These are phyloP conservation scores for Xanthoconium stramineum DNA, from an alignment of 768 basidiomycete species.

Conservation along the genomic window DNA sequence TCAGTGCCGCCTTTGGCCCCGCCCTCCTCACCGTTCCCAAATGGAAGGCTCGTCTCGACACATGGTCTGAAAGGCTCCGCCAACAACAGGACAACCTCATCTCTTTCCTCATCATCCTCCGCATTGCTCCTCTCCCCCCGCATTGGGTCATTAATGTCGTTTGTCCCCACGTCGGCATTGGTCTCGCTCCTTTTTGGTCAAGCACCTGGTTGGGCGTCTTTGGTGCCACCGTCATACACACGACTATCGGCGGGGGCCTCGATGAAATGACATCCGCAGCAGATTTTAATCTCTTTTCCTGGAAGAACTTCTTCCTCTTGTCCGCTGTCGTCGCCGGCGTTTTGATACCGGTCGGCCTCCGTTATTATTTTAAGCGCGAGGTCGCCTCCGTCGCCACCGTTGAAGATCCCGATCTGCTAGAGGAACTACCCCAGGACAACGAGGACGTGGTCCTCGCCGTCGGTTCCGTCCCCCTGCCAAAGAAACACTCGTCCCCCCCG, in stretches of 20 bases:
- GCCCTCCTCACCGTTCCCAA: slow-evolving; percentile 84
- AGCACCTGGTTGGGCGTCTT: slow-evolving; percentile 89
- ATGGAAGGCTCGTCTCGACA: slow-evolving; percentile 80
- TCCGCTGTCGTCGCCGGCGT: slow-evolving; percentile 86
- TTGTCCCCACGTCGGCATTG: slow-evolving; percentile 89
- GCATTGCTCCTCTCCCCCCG: slow-evolving; percentile 91
- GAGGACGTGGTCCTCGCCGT: slow-evolving; percentile 53
- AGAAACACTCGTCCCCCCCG: slow-evolving; percentile 38
- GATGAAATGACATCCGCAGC: slow-evolving; percentile 94
- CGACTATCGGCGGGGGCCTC: slow-evolving; percentile 88
- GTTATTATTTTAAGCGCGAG: slow-evolving; percentile 76
- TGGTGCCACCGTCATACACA: slow-evolving; percentile 91
- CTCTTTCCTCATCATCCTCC: slow-evolving; percentile 90
- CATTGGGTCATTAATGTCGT: slow-evolving; percentile 96
- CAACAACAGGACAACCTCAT: slow-evolving; percentile 81
- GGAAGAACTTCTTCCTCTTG: slow-evolving; percentile 84
- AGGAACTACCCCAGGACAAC: slow-evolving; percentile 32
- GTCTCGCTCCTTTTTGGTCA: slow-evolving; percentile 81
- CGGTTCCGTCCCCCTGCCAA: slow-evolving; percentile 47
- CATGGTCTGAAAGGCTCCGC: slow-evolving; percentile 75
- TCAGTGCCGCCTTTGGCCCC: slow-evolving; percentile 89
- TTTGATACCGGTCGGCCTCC: slow-evolving; percentile 87
- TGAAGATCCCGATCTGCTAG: slow-evolving; percentile 34
- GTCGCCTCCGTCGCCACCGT: slow-evolving; percentile 39
- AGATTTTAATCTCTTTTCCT: slow-evolving; percentile 92